Percentiles rank a stretch among this genome's conserved stretches.
phyloP scores from a whole-genome alignment of 305 asterid species.

The Fraxinus albicans region DNA sequence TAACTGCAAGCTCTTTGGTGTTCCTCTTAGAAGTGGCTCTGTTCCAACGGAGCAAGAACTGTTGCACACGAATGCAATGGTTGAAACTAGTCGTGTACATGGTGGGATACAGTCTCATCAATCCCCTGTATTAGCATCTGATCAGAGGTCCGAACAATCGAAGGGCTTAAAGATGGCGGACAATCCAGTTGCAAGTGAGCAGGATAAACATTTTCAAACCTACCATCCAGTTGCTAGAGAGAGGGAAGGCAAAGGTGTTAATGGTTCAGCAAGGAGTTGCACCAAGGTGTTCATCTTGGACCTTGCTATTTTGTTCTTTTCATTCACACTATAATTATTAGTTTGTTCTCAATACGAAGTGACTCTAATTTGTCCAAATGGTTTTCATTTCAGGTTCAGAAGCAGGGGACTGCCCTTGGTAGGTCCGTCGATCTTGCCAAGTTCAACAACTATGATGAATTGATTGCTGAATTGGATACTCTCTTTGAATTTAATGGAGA shows the following conservation, averaged over 20 bases:
- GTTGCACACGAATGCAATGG: constrained; percentile 24
- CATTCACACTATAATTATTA: not conserved
- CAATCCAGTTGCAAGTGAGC: constrained; percentile 49
- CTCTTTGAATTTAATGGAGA: constrained; percentile 88
- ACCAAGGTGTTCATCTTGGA: constrained; percentile 62
- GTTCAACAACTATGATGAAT: constrained; percentile 66
- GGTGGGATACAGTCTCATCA: constrained; percentile 38
- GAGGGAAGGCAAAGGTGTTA: constrained; percentile 52
- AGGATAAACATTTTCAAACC: constrained; percentile 49
- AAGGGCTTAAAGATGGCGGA: constrained; percentile 56
- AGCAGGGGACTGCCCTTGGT: constrained; percentile 91
- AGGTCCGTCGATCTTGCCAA: constrained; percentile 90
- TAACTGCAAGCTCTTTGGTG: constrained; percentile 81
- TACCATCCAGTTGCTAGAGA: constrained; percentile 39
- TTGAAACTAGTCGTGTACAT: constrained; percentile 30
- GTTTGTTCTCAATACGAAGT: not conserved
- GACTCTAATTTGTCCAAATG: not conserved
- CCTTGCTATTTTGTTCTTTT: not conserved
- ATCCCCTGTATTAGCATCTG: constrained; percentile 46
- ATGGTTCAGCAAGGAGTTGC: constrained; percentile 77
- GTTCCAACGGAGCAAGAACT: constrained; percentile 34
- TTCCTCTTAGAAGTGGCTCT: constrained; percentile 57
- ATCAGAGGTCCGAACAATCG: constrained; percentile 51
- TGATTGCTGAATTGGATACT: constrained; percentile 71
- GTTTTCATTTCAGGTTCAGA: constrained; percentile 52